Base-by-base conservation (phyloP, 1,139 yeast genomes). In the Scheffersomyces segobiensis region DNA sequence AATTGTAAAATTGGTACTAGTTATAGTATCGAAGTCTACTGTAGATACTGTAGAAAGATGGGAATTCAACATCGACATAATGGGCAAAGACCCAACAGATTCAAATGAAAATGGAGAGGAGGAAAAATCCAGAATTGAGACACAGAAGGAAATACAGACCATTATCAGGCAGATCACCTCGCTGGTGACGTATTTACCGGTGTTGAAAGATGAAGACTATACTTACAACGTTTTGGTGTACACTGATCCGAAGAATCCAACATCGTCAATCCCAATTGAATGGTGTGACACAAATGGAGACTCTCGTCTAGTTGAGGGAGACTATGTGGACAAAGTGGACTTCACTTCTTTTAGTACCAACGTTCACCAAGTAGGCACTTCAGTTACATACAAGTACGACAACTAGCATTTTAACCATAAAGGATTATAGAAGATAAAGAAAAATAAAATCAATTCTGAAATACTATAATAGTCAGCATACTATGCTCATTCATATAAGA, bases 151-250 rank as follows among this genome's bases (percentile, higher is more conserved):
- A 64, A 91, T 93, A 19, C 96, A 92, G 69, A 87, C 95, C 0
- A 87, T 93, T 22, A 87, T 93, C 53, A 84, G 97, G 53, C 98
- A 93, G 68, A 90, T 93, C 56, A 92, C 97, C 0, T 92, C 97
- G 0, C 89, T 96, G 56, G 91, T 91, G 1, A 87, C 97, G 0
- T 92, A 92, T 69, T 78, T 93, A 56, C 98, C 98, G 0, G 83
- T 89, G 39, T 75, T 93, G 51, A 79, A 80, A 57, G 85, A 87
- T 17, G 88, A 84, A 48, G 85, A 84, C 26, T 87, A 89, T 67
- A 91, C 97, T 0, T 93, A 93, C 72, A 93, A 91, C 67, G 96
- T 93, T 0, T 77, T 93, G 60, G 97, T 93, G 0, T 89, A 91
- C 69, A 91, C 97, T 0, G 92, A 89, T 63, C 88, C 88, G 1